Evolutionary conservation across 2,329 filamentous ascomycete genomes (phyloP).

Genomic region (Fusarium oxysporum): DNA sequence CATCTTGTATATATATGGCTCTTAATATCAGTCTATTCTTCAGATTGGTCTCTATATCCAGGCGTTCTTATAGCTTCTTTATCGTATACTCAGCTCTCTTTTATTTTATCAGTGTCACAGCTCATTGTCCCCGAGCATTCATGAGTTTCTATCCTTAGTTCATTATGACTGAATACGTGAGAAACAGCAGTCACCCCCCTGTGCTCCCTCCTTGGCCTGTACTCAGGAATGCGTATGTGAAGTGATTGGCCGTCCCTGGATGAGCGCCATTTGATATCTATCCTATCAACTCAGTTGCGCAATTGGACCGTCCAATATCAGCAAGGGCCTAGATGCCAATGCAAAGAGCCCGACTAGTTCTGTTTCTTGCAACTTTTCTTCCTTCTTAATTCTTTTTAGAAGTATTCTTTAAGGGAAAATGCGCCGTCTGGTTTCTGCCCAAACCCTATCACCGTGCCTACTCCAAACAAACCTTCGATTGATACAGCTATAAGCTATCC

Average conservation of each 20-base stretch:
- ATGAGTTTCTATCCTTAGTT: not conserved
- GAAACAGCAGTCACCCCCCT: not conserved
- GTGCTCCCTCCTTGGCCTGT: not conserved
- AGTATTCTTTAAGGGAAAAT: not conserved
- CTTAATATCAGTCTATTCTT: not conserved
- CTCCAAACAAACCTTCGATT: not conserved
- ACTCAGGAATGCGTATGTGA: not conserved
- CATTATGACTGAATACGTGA: not conserved
- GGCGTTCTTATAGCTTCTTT: not conserved
- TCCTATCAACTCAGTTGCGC: not conserved
- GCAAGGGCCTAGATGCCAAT: not conserved
- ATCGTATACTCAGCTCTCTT: not conserved
- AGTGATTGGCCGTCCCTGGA: not conserved
- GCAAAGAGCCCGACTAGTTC: not conserved
- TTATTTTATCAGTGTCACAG: not conserved
- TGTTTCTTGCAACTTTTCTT: not conserved
- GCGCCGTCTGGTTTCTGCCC: not conserved
- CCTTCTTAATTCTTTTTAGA: not conserved
- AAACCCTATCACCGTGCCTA: not conserved
- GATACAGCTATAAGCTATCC: not conserved
- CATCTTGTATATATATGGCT: not conserved
- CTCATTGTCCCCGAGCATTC: not conserved
- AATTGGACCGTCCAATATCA: not conserved
- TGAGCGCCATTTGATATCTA: not conserved
- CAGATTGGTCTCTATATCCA: not conserved